A percentile compares a stretch with the other conserved stretches of the same genome.
These are phyloP conservation scores for Penicillium verhagenii DNA, from an alignment of 495 filamentous ascomycete genomes.

Conservation along the genomic window DNA sequence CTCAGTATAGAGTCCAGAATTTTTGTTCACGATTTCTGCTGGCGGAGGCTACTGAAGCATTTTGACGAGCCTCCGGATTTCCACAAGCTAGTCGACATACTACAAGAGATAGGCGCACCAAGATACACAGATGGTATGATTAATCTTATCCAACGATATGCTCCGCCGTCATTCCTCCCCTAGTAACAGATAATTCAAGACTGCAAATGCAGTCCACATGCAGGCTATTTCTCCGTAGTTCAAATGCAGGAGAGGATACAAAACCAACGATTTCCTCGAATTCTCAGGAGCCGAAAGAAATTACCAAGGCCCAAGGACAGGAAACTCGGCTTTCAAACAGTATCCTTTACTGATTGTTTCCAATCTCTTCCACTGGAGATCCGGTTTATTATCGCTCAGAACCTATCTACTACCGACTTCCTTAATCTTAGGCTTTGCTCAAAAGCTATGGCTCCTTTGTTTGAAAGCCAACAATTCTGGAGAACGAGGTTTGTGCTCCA, in stretches of 20 bases:
- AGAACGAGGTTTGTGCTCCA: not conserved
- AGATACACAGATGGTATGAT: not conserved
- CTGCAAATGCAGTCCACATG: not conserved
- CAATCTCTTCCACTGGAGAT: not conserved
- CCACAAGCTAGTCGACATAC: not conserved
- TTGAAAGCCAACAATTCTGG: constrained; percentile 6
- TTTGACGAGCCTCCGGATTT: not conserved
- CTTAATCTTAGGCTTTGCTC: constrained; percentile 1
- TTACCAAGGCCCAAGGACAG: not conserved
- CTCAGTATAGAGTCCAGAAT: not conserved
- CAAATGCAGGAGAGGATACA: not conserved
- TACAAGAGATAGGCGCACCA: not conserved
- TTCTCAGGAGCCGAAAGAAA: not conserved
- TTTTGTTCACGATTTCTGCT: constrained; percentile 1
- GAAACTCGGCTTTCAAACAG: not conserved
- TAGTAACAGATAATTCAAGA: not conserved
- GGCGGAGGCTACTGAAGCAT: not conserved
- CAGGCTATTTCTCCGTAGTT: not conserved
- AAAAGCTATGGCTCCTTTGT: constrained; percentile 1
- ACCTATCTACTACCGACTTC: not conserved
- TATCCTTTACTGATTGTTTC: not conserved
- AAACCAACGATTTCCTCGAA: not conserved
- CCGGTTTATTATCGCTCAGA: not conserved
- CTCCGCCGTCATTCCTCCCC: not conserved
- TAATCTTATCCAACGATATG: not conserved